Percentiles rank a stretch among this genome's conserved stretches.
phyloP scores from a whole-genome alignment of 2,329 filamentous ascomycete genomes.

The Hypoxylon sp. region DNA sequence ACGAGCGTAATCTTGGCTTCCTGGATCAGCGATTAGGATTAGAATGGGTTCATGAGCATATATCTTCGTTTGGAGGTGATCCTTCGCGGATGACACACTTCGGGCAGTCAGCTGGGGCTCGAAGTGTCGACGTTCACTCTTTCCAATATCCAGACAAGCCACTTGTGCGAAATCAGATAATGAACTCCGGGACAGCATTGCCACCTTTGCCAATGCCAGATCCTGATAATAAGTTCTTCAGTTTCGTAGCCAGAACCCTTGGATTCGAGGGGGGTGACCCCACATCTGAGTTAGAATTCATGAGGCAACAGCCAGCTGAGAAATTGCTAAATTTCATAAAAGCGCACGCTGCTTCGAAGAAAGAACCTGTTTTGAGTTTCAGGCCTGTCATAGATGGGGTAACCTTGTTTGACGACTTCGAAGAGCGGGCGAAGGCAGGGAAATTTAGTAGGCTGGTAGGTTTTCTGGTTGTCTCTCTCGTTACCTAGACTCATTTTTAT shows the following conservation, averaged over 20 bases:
- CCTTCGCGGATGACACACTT: conserved; percentile 12
- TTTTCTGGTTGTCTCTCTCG: background rate
- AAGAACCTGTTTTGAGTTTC: conserved; percentile 2
- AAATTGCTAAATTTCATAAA: conserved; percentile 10
- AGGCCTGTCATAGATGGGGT: conserved; percentile 8
- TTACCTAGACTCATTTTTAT: background rate
- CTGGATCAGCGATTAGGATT: conserved; percentile 11
- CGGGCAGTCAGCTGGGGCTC: conserved; percentile 11
- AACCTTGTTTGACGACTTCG: conserved; percentile 12
- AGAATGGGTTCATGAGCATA: conserved; percentile 18
- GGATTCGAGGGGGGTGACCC: background rate
- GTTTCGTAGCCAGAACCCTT: conserved; percentile 3
- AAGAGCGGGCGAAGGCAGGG: conserved; percentile 13
- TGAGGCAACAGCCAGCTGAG: conserved; percentile 11
- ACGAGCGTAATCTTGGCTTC: conserved; percentile 16
- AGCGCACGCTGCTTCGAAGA: background rate
- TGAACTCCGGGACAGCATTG: conserved; percentile 11
- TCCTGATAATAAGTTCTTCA: conserved; percentile 4
- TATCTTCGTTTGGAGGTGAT: conserved; percentile 14
- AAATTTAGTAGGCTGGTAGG: conserved; percentile 16
- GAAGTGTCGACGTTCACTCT: conserved; percentile 15
- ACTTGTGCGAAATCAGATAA: conserved; percentile 17
- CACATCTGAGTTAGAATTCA: background rate
- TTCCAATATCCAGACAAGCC: conserved; percentile 13
- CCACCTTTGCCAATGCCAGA: background rate